These are phyloP conservation scores for Gossypium trilobum DNA, from an alignment of 441 rosid genomes.

Conservation along the genomic window DNA sequence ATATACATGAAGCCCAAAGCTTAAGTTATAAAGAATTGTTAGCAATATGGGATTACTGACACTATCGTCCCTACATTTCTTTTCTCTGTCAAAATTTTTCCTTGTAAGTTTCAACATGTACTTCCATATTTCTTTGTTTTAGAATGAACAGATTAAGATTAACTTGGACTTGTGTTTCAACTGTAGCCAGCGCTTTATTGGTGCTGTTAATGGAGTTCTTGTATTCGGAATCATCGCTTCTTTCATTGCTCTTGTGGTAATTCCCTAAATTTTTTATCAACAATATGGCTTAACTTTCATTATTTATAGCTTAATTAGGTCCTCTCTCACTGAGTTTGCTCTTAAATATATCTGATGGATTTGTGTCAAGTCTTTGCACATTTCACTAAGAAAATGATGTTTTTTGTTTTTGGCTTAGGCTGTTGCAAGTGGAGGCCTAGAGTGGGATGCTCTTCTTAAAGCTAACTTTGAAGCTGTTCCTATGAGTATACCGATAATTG, in stretches of 20 bases:
- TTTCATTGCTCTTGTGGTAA: conserved; percentile 86
- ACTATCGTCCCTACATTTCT: neutral
- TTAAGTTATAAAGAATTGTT: too few species aligned
- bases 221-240: conserved; percentile 59
- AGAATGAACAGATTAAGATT: neutral
- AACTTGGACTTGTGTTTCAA: conserved; percentile 3
- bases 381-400: neutral
- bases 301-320: neutral
- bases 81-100: neutral
- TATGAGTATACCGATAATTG: conserved; percentile 85
- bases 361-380: neutral
- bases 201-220: conserved; percentile 71
- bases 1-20: too few species aligned
- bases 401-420: conserved; percentile 34
- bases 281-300: neutral
- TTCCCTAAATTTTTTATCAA: conserved; percentile 5
- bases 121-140: neutral
- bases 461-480: conserved; percentile 90
- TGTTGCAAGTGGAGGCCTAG: conserved; percentile 68
- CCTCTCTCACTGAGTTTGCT: neutral
- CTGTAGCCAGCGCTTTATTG: conserved; percentile 78
- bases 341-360: neutral
- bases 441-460: conserved; percentile 67
- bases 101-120: neutral
- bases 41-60: too few species aligned